Evolutionary conservation across 345 rosid genomes (phyloP).

Genomic region (Gossypium mustelinum): DNA sequence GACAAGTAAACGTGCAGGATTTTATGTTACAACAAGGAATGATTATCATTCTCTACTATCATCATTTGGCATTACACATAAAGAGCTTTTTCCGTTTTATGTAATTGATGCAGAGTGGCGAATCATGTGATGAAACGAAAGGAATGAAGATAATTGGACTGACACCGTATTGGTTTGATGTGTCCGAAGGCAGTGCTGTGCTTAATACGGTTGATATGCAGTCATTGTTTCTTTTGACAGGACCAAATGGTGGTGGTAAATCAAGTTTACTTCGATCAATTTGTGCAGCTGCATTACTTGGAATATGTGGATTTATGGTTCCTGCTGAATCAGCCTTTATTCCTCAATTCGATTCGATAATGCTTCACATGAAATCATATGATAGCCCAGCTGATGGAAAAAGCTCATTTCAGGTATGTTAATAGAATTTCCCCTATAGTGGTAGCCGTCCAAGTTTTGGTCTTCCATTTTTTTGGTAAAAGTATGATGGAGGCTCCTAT

Average conservation of each 20-base stretch:
- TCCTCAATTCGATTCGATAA: constrained; percentile 84
- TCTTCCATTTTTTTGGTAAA: too few relatives aligned
- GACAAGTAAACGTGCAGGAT: not conserved
- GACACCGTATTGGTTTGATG: constrained; percentile 93
- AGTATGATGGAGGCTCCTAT: too few relatives aligned
- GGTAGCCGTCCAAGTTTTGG: not conserved
- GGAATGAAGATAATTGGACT: constrained; percentile 67
- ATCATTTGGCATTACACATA: not conserved
- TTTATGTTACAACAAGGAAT: not conserved
- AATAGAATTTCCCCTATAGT: not conserved
- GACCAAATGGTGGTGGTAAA: constrained; percentile 99
- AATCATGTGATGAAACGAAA: constrained; percentile 31
- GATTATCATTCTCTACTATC: not conserved
- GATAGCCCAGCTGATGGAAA: constrained; percentile 97
- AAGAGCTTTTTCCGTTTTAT: not conserved
- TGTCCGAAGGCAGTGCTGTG: constrained; percentile 79
- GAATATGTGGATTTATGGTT: constrained; percentile 90
- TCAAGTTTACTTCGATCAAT: constrained; percentile 94
- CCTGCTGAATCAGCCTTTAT: constrained; percentile 84
- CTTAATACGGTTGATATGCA: constrained; percentile 79
- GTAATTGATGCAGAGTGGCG: constrained; percentile 37
- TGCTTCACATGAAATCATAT: constrained; percentile 90
- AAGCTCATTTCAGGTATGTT: constrained; percentile 88
- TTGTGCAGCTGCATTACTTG: constrained; percentile 88
- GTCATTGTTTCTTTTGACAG: constrained; percentile 79